Percentiles rank a stretch among this genome's conserved stretches.
These are phyloP conservation scores for Phytophthora pini DNA, from an alignment of 352 stramenopile genomes.

Conservation along the genomic window DNA sequence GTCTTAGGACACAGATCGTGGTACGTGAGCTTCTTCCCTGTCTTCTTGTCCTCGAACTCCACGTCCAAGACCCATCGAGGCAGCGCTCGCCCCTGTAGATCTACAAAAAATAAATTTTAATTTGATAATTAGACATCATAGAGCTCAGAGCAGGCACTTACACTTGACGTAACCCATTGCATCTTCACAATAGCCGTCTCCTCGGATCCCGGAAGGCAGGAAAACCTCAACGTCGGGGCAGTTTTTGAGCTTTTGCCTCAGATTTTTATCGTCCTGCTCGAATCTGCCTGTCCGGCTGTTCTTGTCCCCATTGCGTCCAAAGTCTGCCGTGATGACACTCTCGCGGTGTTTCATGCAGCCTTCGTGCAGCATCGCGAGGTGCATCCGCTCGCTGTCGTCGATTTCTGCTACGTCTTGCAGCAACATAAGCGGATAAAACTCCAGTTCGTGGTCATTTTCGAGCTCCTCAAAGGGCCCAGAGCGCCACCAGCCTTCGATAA, in stretches of 20 bases:
- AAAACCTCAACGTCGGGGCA: constrained; percentile 74
- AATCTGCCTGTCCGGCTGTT: constrained; percentile 23
- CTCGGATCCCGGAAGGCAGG: constrained; percentile 49
- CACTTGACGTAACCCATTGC: constrained; percentile 75
- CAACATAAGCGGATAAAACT: constrained; percentile 33
- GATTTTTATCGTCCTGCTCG: constrained; percentile 38
- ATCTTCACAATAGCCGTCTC: constrained; percentile 77
- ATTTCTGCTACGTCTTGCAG: constrained; percentile 31
- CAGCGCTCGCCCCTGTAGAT: constrained; percentile 52
- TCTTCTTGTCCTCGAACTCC: constrained; percentile 42
- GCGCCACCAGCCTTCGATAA: constrained; percentile 29
- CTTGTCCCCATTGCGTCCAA: constrained; percentile 28
- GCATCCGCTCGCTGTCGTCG: constrained; percentile 39
- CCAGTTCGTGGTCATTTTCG: constrained; percentile 32
- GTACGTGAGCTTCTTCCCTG: constrained; percentile 42
- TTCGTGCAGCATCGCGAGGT: constrained; percentile 58
- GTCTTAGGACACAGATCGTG: constrained; percentile 63
- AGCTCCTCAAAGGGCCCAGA: constrained; percentile 32
- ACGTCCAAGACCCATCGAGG: constrained; percentile 53
- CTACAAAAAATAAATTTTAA: constrained; percentile 19
- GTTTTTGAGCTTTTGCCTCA: constrained; percentile 52
- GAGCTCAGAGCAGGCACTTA: constrained; percentile 22
- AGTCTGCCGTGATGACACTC: constrained; percentile 50
- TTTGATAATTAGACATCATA: background rate
- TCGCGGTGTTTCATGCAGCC: constrained; percentile 48